phyloP scores from a whole-genome alignment of 805 yeast species.

The Blastobotrys mokoenaii region DNA sequence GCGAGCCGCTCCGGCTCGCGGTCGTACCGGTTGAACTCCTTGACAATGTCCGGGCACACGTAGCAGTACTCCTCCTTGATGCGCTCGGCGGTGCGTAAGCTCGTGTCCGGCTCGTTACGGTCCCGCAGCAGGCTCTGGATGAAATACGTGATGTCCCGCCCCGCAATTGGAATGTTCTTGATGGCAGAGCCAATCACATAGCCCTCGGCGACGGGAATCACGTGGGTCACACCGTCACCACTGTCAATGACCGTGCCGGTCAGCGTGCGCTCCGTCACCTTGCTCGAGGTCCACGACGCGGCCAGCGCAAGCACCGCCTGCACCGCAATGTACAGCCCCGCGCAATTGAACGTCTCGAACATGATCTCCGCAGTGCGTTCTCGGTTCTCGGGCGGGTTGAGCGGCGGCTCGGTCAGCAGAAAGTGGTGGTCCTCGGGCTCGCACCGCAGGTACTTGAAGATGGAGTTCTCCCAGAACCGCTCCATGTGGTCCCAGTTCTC shows the following conservation, averaged over 20 bases:
- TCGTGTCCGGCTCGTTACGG: conserved; percentile 91
- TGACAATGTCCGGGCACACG: conserved; percentile 95
- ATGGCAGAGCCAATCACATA: conserved; percentile 97
- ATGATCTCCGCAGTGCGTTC: conserved; percentile 97
- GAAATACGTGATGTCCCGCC: conserved; percentile 92
- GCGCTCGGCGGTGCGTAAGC: conserved; percentile 90
- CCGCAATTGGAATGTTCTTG: conserved; percentile 96
- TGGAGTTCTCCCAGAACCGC: conserved; percentile 95
- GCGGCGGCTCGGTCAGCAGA: conserved; percentile 93
- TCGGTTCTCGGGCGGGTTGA: conserved; percentile 99
- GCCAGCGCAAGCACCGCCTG: conserved; percentile 98
- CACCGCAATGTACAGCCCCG: conserved; percentile 96
- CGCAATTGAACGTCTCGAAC: conserved; percentile 98
- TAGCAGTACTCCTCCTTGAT: conserved; percentile 96
- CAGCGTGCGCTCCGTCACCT: conserved; percentile 87
- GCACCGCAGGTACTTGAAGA: conserved; percentile 91
- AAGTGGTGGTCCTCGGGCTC: conserved; percentile 99
- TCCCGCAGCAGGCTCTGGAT: conserved; percentile 91
- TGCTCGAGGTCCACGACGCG: conserved; percentile 97
- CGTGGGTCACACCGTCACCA: conserved; percentile 99
- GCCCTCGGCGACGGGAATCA: conserved; percentile 98
- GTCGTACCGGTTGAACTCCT: conserved; percentile 91
- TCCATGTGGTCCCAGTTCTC: conserved; percentile 99
- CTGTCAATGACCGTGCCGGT: conserved; percentile 98
- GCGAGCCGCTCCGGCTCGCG: conserved; percentile 91